phyloP scores from a whole-genome alignment of 768 basidiomycete genomes.

The Strobilomyces confusus region DNA sequence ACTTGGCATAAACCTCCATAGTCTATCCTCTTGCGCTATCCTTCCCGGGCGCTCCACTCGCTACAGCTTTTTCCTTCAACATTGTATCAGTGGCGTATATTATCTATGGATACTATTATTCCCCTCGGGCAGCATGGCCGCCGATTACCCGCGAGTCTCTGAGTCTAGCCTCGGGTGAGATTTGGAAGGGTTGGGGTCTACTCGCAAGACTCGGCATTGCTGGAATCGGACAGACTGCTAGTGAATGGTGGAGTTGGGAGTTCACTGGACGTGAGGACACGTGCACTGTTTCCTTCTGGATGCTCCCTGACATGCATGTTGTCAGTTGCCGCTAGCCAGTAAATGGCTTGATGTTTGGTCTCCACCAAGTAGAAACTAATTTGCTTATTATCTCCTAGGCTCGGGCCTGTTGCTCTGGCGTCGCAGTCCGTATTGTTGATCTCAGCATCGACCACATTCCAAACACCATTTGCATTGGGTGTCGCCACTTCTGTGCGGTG shows the following conservation, averaged over 20 bases:
- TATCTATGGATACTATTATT: constrained; percentile 57
- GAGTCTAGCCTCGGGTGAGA: constrained; percentile 52
- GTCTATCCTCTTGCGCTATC: constrained; percentile 66
- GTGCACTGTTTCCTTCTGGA: neutral
- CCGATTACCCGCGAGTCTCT: constrained; percentile 22
- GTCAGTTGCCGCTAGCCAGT: constrained; percentile 58
- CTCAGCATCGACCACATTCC: constrained; percentile 73
- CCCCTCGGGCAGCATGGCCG: constrained; percentile 76
- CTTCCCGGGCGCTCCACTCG: constrained; percentile 91
- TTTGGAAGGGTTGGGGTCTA: constrained; percentile 64
- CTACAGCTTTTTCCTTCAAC: constrained; percentile 86
- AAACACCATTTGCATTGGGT: constrained; percentile 78
- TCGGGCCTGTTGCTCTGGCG: constrained; percentile 80
- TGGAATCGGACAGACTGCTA: constrained; percentile 77
- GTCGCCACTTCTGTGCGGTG: constrained; percentile 85
- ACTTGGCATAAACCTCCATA: constrained; percentile 3
- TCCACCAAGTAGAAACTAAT: neutral
- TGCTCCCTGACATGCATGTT: neutral
- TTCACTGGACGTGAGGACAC: constrained; percentile 48
- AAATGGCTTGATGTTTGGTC: constrained; percentile 4
- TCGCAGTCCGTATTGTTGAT: constrained; percentile 83
- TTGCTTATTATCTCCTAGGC: constrained; percentile 35
- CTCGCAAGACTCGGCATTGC: constrained; percentile 76
- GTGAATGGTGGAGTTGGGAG: constrained; percentile 99
- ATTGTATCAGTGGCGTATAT: constrained; percentile 64